Base-by-base conservation (phyloP, 306 rosid genomes). In the Corylus americana region DNA sequence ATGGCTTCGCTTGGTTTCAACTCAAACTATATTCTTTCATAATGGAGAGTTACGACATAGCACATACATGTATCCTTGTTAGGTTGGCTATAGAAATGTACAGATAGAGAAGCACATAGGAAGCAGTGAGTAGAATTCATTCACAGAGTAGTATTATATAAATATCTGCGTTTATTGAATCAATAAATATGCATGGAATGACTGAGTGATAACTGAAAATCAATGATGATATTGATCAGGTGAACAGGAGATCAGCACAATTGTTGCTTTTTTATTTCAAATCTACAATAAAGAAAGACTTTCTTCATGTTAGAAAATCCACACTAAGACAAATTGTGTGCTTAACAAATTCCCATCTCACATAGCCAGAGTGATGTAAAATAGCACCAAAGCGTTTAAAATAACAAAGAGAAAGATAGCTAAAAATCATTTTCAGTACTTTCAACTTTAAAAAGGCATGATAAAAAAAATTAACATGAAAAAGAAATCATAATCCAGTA, bases 401-500 rank as follows among this genome's bases (percentile, higher is more conserved):
- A 66, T 39, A 44, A 44, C 18, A 54, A 53, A 18, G 76, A 76
- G 58, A 57, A 42, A 42, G 44, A 39, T 3, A 74, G 76, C 37
- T 63, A 59, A 68, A 53, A 53, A 74, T 18, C 70, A 37, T 49
- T 67, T 55, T 11, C 47, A 77, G 44, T 69, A 77, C 62, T 45
- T 71, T 14, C 45, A 55, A 64, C 14, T 50, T 68, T 75, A 57
- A 62, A 61, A 66, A 64, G 74, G 74, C 42, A 59, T 42, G 39
- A 73, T 18, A 58, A 27, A 80, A 80, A 27, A 80, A 55, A 77
- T 78, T 66, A 42, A 42, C 45, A 5, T 51, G 62, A 47, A 49
- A 73, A 61, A 22, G 47, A 55, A 71, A 68, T 77, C 75, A 83
- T 63, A 70, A 42, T 69, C 58, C 42, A 48, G 47, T 47, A 75